Evolutionary conservation across 148 eudicot genomes (phyloP).

Genomic region (Camellia japonica): DNA sequence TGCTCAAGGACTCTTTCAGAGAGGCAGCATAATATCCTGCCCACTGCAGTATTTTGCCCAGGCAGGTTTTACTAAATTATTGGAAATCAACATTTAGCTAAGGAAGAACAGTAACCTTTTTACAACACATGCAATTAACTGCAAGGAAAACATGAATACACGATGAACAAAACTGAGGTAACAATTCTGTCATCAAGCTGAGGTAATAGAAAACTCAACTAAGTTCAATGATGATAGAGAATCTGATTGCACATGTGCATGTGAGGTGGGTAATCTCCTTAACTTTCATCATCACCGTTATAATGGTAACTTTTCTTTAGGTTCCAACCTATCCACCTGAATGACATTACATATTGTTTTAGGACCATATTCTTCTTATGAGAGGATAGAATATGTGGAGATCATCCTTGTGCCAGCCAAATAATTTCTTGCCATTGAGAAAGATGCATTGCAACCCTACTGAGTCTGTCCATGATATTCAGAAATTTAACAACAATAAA

Average conservation of each 20-base stretch:
- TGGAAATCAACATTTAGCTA: neutral
- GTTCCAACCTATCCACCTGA: slow-evolving; percentile 4
- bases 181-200: neutral
- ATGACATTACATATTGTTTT: neutral
- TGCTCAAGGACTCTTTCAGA: neutral
- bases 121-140: neutral
- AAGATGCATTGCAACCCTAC: neutral
- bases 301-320: neutral
- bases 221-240: too few species aligned
- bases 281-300: neutral
- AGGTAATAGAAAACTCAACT: neutral
- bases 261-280: neutral
- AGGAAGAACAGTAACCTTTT: neutral
- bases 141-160: too few species aligned
- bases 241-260: too few species aligned
- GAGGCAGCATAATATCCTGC: neutral
- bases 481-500: neutral
- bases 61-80: neutral
- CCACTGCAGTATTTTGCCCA: neutral
- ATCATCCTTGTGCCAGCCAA: neutral
- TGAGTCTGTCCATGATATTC: neutral
- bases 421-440: neutral
- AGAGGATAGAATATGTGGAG: neutral
- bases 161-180: neutral
- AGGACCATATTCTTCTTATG: neutral